Base-by-base conservation (phyloP, 352 stramenopile genomes). In the Aphanomyces euteiches region DNA sequence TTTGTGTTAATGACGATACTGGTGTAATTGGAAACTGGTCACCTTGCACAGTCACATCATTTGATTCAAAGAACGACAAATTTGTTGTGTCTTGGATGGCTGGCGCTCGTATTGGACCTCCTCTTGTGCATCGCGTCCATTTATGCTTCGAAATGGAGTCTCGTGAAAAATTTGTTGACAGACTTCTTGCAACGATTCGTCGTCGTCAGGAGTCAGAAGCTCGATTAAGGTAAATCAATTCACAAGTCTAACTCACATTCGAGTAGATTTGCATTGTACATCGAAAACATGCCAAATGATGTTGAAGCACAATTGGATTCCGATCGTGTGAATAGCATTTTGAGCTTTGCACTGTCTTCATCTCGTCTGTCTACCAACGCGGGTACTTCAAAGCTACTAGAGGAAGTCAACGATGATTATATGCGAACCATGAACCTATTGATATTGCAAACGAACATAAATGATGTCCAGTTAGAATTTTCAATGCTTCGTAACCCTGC, bases 351-450 rank as follows among this genome's bases (percentile, higher is more conserved):
- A 4, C 71, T 93, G 10, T 89, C 80, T 6, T 88, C 83, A 1
- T 75, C 79, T 13, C 79, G 74, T 12, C 78, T 92, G 1, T 74
- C 79, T 6, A 72, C 76, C 13, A 82, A 89, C 28, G 73, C 80
- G 5, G 74, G 76, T 8, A 93, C 87, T 1, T 91, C 84, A 21
- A 37, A 65, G 8, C 67, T 98, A 0, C 67, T 98, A 1, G 80
- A 96, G 64, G 90, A 98, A 78, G 89, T 97, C 38, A 96, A 95
- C 72, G 74, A 81, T 4, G 87, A 96, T 68, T 98, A 97, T 76
- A 92, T 95, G 78, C 81, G 90, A 39, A 90, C 90, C 28, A 97
- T 98, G 90, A 98, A 98, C 86, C 84, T 90, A 39, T 73, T 98
- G 17, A 83, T 98, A 6, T 91, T 98, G 21, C 84, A 92, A 50